These are phyloP conservation scores for Candida sakaeoensis DNA, from an alignment of 805 yeast genomes.

Conservation along the genomic window DNA sequence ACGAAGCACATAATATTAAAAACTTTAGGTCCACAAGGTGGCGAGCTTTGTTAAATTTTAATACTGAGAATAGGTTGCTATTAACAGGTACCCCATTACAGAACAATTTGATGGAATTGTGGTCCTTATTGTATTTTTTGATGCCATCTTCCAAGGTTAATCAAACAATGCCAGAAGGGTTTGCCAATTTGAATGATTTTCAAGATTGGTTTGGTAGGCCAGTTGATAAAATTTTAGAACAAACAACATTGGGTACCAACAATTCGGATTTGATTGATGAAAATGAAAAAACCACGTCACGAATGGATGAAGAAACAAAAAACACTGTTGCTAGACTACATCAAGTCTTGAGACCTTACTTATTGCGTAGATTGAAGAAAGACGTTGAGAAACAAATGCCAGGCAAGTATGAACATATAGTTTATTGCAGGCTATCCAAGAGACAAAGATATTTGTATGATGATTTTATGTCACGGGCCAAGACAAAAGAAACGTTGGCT, in stretches of 20 bases:
- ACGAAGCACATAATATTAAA: constrained; percentile 97
- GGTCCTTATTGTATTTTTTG: constrained; percentile 91
- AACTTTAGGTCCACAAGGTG: constrained; percentile 95
- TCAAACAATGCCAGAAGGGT: constrained; percentile 87
- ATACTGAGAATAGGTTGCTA: constrained; percentile 80
- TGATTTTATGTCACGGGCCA: constrained; percentile 96
- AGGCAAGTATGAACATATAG: constrained; percentile 91
- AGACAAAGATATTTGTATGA: constrained; percentile 90
- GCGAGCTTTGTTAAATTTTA: constrained; percentile 93
- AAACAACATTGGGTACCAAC: constrained; percentile 42
- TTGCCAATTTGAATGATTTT: constrained; percentile 92
- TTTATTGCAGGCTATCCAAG: constrained; percentile 87
- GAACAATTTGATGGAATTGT: constrained; percentile 88
- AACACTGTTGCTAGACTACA: constrained; percentile 86
- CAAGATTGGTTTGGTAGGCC: constrained; percentile 99
- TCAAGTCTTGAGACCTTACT: constrained; percentile 88
- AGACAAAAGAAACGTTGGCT: constrained; percentile 87
- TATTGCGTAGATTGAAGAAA: constrained; percentile 84
- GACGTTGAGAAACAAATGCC: constrained; percentile 99
- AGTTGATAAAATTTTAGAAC: constrained; percentile 86
- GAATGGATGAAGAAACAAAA: constrained; percentile 70
- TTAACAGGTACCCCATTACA: constrained; percentile 97
- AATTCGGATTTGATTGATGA: constrained; percentile 43
- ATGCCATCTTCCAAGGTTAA: constrained; percentile 84
- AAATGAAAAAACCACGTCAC: constrained; percentile 30